Base-by-base conservation (phyloP, 768 basidiomycete species). In the Rhodosporidiobolus odoratus region DNA sequence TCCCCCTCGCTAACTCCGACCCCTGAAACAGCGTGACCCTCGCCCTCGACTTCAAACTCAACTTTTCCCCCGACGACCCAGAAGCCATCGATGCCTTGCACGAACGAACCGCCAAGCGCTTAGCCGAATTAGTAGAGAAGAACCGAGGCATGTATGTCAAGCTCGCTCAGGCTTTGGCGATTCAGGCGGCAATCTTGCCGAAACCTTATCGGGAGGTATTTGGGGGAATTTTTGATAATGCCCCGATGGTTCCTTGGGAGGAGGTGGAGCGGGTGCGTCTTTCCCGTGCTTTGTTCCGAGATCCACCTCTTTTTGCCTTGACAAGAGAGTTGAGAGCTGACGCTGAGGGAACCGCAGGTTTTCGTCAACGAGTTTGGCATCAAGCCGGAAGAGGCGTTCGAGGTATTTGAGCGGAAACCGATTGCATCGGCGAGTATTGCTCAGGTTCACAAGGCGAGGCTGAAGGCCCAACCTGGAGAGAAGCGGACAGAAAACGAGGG, bases 401-500 rank as follows among this genome's bases (percentile, higher is more conserved):
- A 86, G 43, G 81, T 84, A 17, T 95, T 96, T 69, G 89, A 92
- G 64, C 83, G 87, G 70, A 77, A 84, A 4, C 88, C 93, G 0
- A 81, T 90, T 1, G 93, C 93, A 0, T 91, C 89, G 70, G 94
- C 94, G 3, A 90, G 89, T 75, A 88, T 97, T 66, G 93, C 93
- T 0, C 94, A 96, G 78, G 94, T 96, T 0, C 93, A 96, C 77
- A 84, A 84, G 54, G 94, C 94, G 8, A 82, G 79, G n/a, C 77
- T 88, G 50, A 83, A 81, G 73, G 40, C 67, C 58, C 75, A 63
- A 68, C 37, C 47, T 19, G 69, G 69, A 9, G 16, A 27, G 35
- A 45, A 60, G 9, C 76, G 67, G 75, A 45, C 62, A 60, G 58
- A 72, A 75, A 34, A 7, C 32, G 69, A 71, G 67, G 81, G 84